A percentile compares a stretch with the other conserved stretches of the same genome.
Conservation (phyloP, 768 basidiomycete genomes). For the Naematelia encephala region DNA sequence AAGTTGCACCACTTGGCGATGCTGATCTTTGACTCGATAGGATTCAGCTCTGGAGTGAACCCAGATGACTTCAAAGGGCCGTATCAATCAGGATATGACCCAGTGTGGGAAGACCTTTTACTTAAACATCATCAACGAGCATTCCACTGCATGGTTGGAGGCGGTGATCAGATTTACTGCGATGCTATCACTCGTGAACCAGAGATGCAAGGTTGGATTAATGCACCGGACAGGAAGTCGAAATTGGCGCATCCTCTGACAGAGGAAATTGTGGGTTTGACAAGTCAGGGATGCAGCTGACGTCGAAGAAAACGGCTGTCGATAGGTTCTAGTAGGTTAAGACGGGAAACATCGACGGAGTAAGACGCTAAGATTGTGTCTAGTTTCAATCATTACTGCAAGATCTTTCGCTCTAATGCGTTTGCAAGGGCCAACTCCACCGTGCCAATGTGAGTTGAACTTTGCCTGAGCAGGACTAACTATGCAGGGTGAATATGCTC, state of each 20-base stretch:
- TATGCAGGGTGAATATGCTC: slow-evolving; percentile 51
- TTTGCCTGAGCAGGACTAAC: neutral
- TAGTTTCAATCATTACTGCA: slow-evolving; percentile 88
- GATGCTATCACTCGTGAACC: slow-evolving; percentile 71
- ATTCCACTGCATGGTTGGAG: slow-evolving; percentile 88
- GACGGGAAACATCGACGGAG: neutral
- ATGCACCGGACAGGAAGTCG: slow-evolving; percentile 58
- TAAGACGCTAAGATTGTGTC: slow-evolving; percentile 1
- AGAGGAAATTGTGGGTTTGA: slow-evolving; percentile 59
- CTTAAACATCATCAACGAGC: slow-evolving; percentile 72
- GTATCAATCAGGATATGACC: slow-evolving; percentile 77
- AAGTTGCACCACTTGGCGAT: neutral
- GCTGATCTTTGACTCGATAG: slow-evolving; percentile 17
- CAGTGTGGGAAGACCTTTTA: slow-evolving; percentile 91
- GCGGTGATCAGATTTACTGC: slow-evolving; percentile 80
- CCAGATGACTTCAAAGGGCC: slow-evolving; percentile 73
- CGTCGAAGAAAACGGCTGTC: slow-evolving; percentile 57
- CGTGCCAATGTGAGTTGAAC: slow-evolving; percentile 60
- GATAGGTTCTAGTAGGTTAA: slow-evolving; percentile 58
- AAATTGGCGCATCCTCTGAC: slow-evolving; percentile 64
- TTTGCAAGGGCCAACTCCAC: slow-evolving; percentile 87
- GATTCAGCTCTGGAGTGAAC: slow-evolving; percentile 68
- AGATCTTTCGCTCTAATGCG: slow-evolving; percentile 76
- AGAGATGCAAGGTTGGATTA: slow-evolving; percentile 62
- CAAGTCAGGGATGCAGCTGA: neutral